A percentile compares a stretch with the other conserved stretches of the same genome.
These are phyloP conservation scores for Symbiodinium pilosum DNA, from an alignment of 73 alveolate species.

Conservation along the genomic window DNA sequence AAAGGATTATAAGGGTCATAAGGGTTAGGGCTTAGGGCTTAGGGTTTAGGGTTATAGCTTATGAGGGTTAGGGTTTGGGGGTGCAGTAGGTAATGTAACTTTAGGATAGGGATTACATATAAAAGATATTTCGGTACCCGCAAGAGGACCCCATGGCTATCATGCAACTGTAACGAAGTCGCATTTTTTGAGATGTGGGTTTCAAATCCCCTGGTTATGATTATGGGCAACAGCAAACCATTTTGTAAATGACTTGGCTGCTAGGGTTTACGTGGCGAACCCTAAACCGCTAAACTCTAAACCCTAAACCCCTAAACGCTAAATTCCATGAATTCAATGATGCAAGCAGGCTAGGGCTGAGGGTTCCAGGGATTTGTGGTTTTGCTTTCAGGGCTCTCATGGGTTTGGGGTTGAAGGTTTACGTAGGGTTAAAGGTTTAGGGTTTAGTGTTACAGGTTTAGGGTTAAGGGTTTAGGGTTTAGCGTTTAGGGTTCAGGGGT, in stretches of 20 bases:
- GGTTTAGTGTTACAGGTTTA: background rate
- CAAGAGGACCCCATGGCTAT: too few species aligned
- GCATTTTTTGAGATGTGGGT: too few species aligned
- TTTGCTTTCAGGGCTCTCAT: background rate
- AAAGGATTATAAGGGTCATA: too few species aligned
- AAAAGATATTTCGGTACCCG: too few species aligned
- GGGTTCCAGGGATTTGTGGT: background rate
- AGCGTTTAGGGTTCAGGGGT: background rate
- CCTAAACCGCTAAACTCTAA: background rate
- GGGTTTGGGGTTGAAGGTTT: too few species aligned
- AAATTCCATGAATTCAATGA: background rate
- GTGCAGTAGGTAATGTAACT: too few species aligned
- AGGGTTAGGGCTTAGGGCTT: background rate
- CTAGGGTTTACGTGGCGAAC: background rate
- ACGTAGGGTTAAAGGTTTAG: background rate
- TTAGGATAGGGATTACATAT: too few species aligned
- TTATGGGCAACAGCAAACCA: too few species aligned
- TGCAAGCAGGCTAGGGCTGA: background rate
- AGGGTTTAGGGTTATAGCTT: background rate
- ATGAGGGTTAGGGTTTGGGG: background rate
- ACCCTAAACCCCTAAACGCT: background rate
- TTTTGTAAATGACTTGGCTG: too few species aligned
- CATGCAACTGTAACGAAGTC: too few species aligned
- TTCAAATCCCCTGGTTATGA: too few species aligned
- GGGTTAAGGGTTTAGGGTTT: background rate